These are phyloP conservation scores for Pythium oligandrum DNA, from an alignment of 352 stramenopile genomes.

Conservation along the genomic window DNA sequence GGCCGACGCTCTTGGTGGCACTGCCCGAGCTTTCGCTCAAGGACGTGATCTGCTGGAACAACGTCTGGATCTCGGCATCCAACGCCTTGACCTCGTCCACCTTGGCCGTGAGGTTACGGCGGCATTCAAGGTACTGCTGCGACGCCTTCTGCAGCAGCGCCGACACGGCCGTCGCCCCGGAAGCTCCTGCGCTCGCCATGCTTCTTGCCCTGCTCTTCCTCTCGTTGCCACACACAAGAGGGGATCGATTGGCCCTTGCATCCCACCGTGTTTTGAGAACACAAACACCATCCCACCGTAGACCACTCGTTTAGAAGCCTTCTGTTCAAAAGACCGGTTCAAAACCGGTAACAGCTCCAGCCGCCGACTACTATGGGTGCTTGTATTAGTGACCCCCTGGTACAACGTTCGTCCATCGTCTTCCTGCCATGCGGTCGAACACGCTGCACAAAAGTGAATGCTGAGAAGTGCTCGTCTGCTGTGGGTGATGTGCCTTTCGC, in stretches of 20 bases:
- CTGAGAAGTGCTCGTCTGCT: no score
- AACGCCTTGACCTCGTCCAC: slow-evolving; percentile 73
- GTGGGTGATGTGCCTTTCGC: no score
- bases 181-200: slow-evolving; percentile 9
- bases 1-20: slow-evolving; percentile 66
- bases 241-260: slow-evolving; percentile 10
- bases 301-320: slow-evolving; percentile 8
- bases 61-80: slow-evolving; percentile 63
- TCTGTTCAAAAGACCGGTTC: no score
- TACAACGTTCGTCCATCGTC: no score
- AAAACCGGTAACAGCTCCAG: no score
- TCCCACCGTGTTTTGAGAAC: neutral
- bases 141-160: slow-evolving; percentile 71
- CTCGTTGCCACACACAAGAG: neutral
- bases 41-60: slow-evolving; percentile 66
- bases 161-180: slow-evolving; percentile 29
- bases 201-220: slow-evolving; percentile 6
- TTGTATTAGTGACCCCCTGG: no score
- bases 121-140: slow-evolving; percentile 79
- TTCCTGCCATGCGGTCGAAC: no score
- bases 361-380: no score
- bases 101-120: slow-evolving; percentile 72
- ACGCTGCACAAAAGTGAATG: no score
- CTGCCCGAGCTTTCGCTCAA: slow-evolving; percentile 30
- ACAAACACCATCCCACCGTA: neutral